Conservation (phyloP, 495 filamentous ascomycete species). For the Penicillium steckii region DNA sequence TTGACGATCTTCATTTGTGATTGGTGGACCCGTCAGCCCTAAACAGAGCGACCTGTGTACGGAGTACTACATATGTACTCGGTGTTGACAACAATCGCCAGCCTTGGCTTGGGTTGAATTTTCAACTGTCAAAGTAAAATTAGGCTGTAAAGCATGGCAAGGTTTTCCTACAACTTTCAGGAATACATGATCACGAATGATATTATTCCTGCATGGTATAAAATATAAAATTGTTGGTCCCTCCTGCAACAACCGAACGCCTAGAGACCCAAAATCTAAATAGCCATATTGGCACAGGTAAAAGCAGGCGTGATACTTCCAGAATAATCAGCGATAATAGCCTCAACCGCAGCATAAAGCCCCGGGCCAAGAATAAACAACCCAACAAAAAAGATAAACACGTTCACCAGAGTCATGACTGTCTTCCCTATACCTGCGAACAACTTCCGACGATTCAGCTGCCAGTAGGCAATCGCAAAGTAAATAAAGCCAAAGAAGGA, state of each 20-base stretch:
- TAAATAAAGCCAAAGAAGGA: conserved; percentile 44
- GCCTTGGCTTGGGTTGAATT: too few relatives aligned
- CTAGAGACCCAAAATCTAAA: conserved; percentile 20
- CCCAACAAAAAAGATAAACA: conserved; percentile 39
- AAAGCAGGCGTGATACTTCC: conserved; percentile 40
- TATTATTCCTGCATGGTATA: too few relatives aligned
- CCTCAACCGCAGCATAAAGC: conserved; percentile 51
- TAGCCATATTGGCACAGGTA: conserved; percentile 45
- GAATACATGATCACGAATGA: too few relatives aligned
- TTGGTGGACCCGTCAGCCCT: too few relatives aligned
- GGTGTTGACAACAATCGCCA: too few relatives aligned
- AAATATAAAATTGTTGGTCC: not conserved
- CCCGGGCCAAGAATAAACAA: conserved; percentile 52
- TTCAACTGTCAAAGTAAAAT: too few relatives aligned
- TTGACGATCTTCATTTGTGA: not conserved
- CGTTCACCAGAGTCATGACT: conserved; percentile 41
- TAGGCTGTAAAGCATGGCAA: too few relatives aligned
- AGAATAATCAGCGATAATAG: conserved; percentile 49
- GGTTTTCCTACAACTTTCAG: too few relatives aligned
- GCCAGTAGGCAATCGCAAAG: conserved; percentile 52
- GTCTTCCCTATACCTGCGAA: conserved; percentile 26
- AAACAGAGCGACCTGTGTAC: too few relatives aligned
- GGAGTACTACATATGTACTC: too few relatives aligned
- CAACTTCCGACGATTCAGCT: conserved; percentile 37
- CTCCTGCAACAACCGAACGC: not conserved